phyloP scores from a whole-genome alignment of 2,329 filamentous ascomycete species.

The Cladosporium sp. region DNA sequence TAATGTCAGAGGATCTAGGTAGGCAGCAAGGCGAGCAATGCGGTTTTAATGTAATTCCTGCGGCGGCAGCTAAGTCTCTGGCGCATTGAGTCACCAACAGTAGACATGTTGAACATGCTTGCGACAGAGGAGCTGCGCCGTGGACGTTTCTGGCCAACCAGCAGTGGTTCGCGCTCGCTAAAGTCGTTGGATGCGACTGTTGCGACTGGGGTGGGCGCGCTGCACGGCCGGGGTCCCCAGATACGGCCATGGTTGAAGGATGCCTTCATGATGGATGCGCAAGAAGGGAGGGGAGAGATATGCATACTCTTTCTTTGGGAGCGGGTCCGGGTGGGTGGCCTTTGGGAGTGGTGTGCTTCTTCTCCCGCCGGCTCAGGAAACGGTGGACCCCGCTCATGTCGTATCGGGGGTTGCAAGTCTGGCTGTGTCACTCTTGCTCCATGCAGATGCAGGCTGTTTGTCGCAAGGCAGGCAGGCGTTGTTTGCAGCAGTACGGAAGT shows the following conservation, averaged over 20 bases:
- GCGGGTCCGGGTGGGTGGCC: constrained; percentile 20
- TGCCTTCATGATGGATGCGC: constrained; percentile 5
- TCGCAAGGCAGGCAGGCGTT: not conserved
- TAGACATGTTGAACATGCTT: constrained; percentile 9
- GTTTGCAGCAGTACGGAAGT: not conserved
- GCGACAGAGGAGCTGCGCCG: constrained; percentile 3
- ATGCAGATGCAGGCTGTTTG: not conserved
- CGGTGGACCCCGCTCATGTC: constrained; percentile 58
- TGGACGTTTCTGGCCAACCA: constrained; percentile 6
- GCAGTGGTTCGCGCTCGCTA: constrained; percentile 6
- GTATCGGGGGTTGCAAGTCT: not conserved
- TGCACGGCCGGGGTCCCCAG: constrained; percentile 1
- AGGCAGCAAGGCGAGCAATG: constrained; percentile 9
- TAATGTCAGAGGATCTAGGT: not conserved
- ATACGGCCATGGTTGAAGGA: not conserved
- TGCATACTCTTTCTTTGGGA: constrained; percentile 20
- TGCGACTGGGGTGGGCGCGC: not conserved
- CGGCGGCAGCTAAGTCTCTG: not conserved
- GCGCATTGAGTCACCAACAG: not conserved
- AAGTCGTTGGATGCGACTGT: constrained; percentile 1
- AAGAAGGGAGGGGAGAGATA: not conserved
- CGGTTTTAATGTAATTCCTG: constrained; percentile 2
- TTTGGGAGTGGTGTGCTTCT: constrained; percentile 33
- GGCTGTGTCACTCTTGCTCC: constrained; percentile 13
- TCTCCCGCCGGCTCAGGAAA: constrained; percentile 71